These are phyloP conservation scores for Croton setiger DNA, from an alignment of 441 rosid genomes.

Conservation along the genomic window DNA sequence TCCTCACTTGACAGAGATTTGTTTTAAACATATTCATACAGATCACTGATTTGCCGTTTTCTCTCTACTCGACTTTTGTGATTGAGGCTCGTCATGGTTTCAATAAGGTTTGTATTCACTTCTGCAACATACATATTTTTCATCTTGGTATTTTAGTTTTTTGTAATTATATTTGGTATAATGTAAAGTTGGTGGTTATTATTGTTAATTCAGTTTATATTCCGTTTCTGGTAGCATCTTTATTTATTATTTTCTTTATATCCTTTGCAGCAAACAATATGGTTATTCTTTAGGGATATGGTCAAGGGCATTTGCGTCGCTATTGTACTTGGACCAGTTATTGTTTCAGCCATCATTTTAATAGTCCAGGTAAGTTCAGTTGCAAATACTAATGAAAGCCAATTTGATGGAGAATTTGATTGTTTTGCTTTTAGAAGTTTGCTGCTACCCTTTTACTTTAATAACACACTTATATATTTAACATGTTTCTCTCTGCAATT, in stretches of 20 bases:
- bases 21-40: conserved; percentile 41
- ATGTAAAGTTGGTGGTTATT: background rate
- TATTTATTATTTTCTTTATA: conserved; percentile 1
- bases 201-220: background rate
- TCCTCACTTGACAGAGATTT: conserved; percentile 15
- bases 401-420: conserved; percentile 10
- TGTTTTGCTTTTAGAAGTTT: conserved; percentile 8
- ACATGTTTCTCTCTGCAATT: background rate
- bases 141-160: conserved; percentile 7
- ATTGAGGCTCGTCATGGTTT: conserved; percentile 96
- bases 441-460: conserved; percentile 1
- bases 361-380: conserved; percentile 68
- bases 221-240: background rate
- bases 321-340: conserved; percentile 78
- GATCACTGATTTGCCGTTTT: conserved; percentile 95
- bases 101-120: conserved; percentile 63
- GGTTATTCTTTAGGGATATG: conserved; percentile 90
- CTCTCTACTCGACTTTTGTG: conserved; percentile 92
- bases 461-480: background rate
- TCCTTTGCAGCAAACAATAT: conserved; percentile 85
- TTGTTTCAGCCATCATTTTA: conserved; percentile 73
- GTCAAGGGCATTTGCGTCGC: conserved; percentile 74
- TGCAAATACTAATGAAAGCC: conserved; percentile 9
- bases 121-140: conserved; percentile 11
- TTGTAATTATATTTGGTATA: background rate